Conservation (phyloP, 768 basidiomycete genomes). For the Serendipita vermifera region DNA sequence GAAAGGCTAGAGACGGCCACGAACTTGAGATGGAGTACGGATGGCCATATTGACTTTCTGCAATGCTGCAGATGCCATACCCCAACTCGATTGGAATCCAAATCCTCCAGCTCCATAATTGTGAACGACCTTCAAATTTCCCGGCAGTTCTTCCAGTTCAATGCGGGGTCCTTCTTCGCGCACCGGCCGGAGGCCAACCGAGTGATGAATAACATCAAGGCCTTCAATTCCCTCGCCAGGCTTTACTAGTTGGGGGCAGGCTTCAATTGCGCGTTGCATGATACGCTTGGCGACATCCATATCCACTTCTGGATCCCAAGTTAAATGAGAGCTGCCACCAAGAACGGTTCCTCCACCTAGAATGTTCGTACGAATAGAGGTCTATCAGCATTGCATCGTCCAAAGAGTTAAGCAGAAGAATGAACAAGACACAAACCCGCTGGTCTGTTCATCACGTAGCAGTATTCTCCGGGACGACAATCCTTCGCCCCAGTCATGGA, state of each 20-base stretch:
- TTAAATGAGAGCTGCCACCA: slow-evolving; percentile 45
- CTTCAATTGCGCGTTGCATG: slow-evolving; percentile 31
- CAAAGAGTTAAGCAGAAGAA: background rate
- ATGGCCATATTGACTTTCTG: too few relatives aligned
- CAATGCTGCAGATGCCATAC: too few relatives aligned
- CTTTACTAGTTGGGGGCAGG: slow-evolving; percentile 27
- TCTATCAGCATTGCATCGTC: slow-evolving; percentile 21
- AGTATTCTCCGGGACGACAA: slow-evolving; percentile 21
- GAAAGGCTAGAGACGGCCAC: too few relatives aligned
- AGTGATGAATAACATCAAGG: slow-evolving; percentile 38
- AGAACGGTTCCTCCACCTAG: slow-evolving; percentile 28
- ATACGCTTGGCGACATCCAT: slow-evolving; percentile 32
- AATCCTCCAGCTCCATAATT: too few relatives aligned
- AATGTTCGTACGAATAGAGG: slow-evolving; percentile 46
- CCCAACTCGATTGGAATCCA: too few relatives aligned
- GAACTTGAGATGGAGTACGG: too few relatives aligned
- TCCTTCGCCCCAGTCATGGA: too few relatives aligned
- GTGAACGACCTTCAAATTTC: too few relatives aligned
- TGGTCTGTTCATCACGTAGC: background rate
- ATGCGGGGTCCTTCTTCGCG: slow-evolving; percentile 44
- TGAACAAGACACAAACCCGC: background rate
- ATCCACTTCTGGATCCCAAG: slow-evolving; percentile 39
- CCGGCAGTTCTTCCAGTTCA: too few relatives aligned
- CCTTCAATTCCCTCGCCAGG: slow-evolving; percentile 28
- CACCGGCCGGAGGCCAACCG: slow-evolving; percentile 46